A percentile compares a stretch with the other conserved stretches of the same genome.
Evolutionary conservation across 495 filamentous ascomycete species (phyloP).

Genomic region (Copromyces sp.): DNA sequence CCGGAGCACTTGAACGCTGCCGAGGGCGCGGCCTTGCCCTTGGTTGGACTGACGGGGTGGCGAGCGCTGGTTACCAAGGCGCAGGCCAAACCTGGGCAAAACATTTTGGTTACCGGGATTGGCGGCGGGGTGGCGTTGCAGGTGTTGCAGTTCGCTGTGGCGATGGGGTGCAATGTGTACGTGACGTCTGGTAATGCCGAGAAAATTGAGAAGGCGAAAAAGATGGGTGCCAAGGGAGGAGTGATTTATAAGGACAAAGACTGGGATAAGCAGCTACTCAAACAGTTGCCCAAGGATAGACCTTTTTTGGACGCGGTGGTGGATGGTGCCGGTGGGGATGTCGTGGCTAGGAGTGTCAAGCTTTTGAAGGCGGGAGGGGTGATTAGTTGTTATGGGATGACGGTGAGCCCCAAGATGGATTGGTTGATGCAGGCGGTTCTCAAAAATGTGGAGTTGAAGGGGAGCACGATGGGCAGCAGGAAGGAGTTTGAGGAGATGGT

Average conservation of each 20-base stretch:
- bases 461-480: conserved; percentile 66
- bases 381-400: conserved; percentile 70
- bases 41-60: conserved; percentile 83
- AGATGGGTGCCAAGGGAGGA: conserved; percentile 58
- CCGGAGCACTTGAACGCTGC: conserved; percentile 58
- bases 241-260: conserved; percentile 53
- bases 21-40: conserved; percentile 71
- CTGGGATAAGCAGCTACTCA: conserved; percentile 60
- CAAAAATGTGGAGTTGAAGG: conserved; percentile 63
- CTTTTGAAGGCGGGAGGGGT: conserved; percentile 55
- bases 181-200: conserved; percentile 55
- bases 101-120: conserved; percentile 67
- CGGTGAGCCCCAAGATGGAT: conserved; percentile 59
- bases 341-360: conserved; percentile 47
- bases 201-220: conserved; percentile 54
- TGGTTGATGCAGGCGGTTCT: conserved; percentile 62
- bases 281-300: conserved; percentile 45
- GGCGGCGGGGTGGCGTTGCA: conserved; percentile 70
- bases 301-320: conserved; percentile 59
- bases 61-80: conserved; percentile 65
- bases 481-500: conserved; percentile 71
- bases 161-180: conserved; percentile 53
- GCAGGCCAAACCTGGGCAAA: conserved; percentile 47
- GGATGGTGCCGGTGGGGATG: conserved; percentile 68
- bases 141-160: conserved; percentile 59